Conservation (phyloP, 2,329 filamentous ascomycete genomes). For the Didymella lethalis region DNA sequence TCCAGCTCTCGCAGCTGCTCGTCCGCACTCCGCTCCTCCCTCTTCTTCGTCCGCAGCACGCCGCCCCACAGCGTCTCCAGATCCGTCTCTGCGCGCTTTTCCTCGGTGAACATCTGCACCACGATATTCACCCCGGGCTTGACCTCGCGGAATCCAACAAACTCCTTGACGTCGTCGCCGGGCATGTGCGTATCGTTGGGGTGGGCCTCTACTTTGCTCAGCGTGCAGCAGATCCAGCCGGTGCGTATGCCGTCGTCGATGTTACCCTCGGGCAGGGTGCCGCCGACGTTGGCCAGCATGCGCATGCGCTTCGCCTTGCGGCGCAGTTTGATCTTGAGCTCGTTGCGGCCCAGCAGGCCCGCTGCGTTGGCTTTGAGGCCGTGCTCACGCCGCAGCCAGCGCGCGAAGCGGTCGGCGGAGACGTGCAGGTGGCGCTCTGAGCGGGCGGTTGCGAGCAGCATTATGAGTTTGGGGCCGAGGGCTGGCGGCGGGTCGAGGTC, state of each 20-base stretch:
- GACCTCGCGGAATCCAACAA: constrained; percentile 78
- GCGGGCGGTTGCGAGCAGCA: constrained; percentile 90
- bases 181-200: constrained; percentile 45
- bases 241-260: constrained; percentile 88
- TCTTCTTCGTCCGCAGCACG: constrained; percentile 53
- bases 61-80: constrained; percentile 70
- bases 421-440: constrained; percentile 94
- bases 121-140: constrained; percentile 68
- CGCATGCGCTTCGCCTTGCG: constrained; percentile 83
- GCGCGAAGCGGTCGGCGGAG: constrained; percentile 85
- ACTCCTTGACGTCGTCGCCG: constrained; percentile 56
- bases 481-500: constrained; percentile 84
- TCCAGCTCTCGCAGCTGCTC: constrained; percentile 38
- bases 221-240: constrained; percentile 95
- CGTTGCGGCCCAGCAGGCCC: constrained; percentile 86
- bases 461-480: constrained; percentile 85
- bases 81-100: constrained; percentile 72
- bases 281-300: constrained; percentile 76
- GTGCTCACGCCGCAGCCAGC: constrained; percentile 80
- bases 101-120: constrained; percentile 75
- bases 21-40: constrained; percentile 47
- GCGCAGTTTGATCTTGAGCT: constrained; percentile 85
- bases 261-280: constrained; percentile 60
- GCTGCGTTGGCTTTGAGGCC: constrained; percentile 81
- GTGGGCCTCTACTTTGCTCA: constrained; percentile 73